Evolutionary conservation across 1,139 yeast species (phyloP), one percentile per base, ranked within the genome.

Genomic region (Saccharomycopsis crataegensis): DNA sequence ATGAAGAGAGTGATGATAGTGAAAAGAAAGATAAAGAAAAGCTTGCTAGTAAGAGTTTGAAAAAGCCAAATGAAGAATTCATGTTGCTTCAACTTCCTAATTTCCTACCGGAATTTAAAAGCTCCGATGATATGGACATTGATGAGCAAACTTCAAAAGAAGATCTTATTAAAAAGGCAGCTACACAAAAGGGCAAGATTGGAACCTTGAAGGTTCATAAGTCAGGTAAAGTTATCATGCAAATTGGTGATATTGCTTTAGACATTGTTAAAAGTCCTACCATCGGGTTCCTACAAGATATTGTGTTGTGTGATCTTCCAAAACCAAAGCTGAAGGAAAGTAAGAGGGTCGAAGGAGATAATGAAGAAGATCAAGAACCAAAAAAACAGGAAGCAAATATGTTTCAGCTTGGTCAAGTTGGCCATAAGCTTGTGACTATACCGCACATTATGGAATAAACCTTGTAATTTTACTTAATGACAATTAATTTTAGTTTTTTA

Each of bases 211-310:
- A 91, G 57, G 74, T 86, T 52, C 96, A 89, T 66, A 78, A 82
- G 62, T 86, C 96, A 0, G 97, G 97, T 6, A 86, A 79, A 64
- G 70, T 89, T 43, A 76, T 93, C 11, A 78, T 90, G 67, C 78
- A 80, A 58, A 72, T 90, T 53, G 96, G 96, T 8, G 78, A 83
- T 54, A 78, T 82, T 42, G 72, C 76, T 14, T 76, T 90, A 76
- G 86, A 83, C 58, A 81, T 89, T 9, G 74, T 83, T 6, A 77
- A 79, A 62, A 96, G 96, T n/a, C 81, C 86, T 1, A 78, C 82
- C 11, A 70, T 86, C 11, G 76, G 78, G n/a, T 84, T 88, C 61
- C 68, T 86, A 48, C 96, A 90, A 65, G 93, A 88, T 60, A 72
- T 88, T 31, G 82, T 85, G 8, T 72, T 80, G n/a, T 62, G 88